Evolutionary conservation across 257 asterid species (phyloP).

Genomic region (Paraleonurus japonicus): DNA sequence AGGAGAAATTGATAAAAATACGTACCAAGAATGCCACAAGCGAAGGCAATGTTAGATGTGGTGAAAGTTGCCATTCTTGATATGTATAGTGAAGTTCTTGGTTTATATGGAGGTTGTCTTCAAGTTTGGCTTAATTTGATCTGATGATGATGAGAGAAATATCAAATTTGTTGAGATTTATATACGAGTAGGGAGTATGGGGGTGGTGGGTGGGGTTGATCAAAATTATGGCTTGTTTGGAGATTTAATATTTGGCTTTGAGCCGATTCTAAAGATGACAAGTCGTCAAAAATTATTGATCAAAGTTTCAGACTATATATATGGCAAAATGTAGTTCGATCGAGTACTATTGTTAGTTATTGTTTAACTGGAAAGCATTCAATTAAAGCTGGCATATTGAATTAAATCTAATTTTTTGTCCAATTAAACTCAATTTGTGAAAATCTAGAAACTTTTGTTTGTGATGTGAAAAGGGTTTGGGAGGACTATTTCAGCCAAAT

Average conservation of each 20-base stretch:
- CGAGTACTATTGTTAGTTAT: slow-evolving; percentile 1
- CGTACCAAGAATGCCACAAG: slow-evolving; percentile 82
- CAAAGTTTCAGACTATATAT: neutral
- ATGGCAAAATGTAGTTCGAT: neutral
- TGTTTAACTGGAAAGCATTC: slow-evolving; percentile 14
- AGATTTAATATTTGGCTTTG: slow-evolving; percentile 20
- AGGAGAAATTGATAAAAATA: neutral
- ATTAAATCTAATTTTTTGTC: neutral
- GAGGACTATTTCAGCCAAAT: no score
- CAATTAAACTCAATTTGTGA: neutral
- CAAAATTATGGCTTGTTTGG: slow-evolving; percentile 23
- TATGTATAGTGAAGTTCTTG: slow-evolving; percentile 33
- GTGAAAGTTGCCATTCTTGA: slow-evolving; percentile 46
- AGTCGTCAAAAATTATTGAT: neutral
- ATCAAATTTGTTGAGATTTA: slow-evolving; percentile 24
- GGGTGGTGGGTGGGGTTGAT: neutral
- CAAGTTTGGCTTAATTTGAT: neutral
- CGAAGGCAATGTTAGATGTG: slow-evolving; percentile 33
- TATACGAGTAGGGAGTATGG: slow-evolving; percentile 26
- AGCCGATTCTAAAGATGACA: slow-evolving; percentile 26
- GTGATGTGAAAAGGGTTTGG: no score
- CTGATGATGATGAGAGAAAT: neutral
- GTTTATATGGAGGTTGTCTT: slow-evolving; percentile 12
- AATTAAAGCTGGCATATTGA: neutral
- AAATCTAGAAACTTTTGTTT: neutral